Base-by-base conservation (phyloP, 345 rosid genomes). In the Euphorbia pulcherrima region DNA sequence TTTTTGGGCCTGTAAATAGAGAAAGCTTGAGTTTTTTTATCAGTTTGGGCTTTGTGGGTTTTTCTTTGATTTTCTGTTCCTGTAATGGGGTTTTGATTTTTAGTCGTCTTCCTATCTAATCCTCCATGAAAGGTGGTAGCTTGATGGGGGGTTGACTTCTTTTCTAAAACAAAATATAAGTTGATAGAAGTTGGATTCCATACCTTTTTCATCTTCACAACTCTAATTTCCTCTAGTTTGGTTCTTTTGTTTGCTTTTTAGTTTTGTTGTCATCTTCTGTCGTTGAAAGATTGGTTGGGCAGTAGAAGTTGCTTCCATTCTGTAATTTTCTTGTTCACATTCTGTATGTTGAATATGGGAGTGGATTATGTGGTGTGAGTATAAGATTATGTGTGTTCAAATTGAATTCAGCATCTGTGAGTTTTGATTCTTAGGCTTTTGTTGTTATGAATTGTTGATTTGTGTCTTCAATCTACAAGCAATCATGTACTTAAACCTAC, bases 101-200 rank as follows among this genome's bases (percentile, higher is more conserved):
- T 37, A 17, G 59, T 58, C 50, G 56, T 37, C 60, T 74, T 50
- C 30, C 60, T 64, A 64, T 75, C 54, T 64, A 44, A 55, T 56
- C 72, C 67, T 82, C 74, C 84, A 82, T 73, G 84, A 84, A 86
- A 84, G 90, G 93, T 85, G 93, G 93, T 83, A 78, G 87, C 81
- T 75, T 88, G 83, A 85, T 83, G 71, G 68, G 88, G 88, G 77
- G 92, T 92, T 90, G 96, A 92, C 98, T 88, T 86, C 35, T 44
- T 75, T 75, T 74, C 40, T 75, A 58, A 40, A 60, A 62, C 27
- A 60, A 46, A 54, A 52, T 12, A 53, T 52, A n/a, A 27, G 21
- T 21, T 21, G 4, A 53, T 8, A 21, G 61, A 71, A 64, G 59
- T 66, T 46, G 29, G 53, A 70, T 54, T 81, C 62, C 63, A 70